Percentiles rank a stretch among this genome's conserved stretches.
Conservation (phyloP, 208 protist species). For the Angomonas deanei region DNA sequence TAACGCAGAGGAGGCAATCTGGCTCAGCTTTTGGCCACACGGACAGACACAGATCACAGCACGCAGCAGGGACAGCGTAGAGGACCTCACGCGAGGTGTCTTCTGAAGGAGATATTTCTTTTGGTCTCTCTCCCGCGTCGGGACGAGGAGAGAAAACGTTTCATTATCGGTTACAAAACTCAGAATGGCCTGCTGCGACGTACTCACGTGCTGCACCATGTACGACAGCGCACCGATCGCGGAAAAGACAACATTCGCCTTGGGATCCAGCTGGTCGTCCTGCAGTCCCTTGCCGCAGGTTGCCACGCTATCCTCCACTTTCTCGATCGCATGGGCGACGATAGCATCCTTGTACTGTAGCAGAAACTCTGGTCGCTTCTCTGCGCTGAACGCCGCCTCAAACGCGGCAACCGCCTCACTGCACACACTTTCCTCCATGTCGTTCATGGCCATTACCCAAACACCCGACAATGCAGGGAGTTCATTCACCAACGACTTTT, state of each 20-base stretch:
- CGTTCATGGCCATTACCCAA: constrained; percentile 81
- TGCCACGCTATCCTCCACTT: constrained; percentile 29
- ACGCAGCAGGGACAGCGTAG: constrained; percentile 66
- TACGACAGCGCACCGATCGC: constrained; percentile 66
- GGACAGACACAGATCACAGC: constrained; percentile 67
- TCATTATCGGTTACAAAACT: constrained; percentile 48
- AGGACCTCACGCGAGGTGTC: constrained; percentile 65
- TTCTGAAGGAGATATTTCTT: constrained; percentile 34
- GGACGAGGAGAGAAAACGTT: constrained; percentile 37
- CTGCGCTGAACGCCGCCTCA: constrained; percentile 42
- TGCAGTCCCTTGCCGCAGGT: constrained; percentile 22
- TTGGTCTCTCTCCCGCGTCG: constrained; percentile 13
- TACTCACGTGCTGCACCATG: constrained; percentile 71
- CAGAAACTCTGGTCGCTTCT: constrained; percentile 59
- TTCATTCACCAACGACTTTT: constrained; percentile 24
- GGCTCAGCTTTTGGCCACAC: constrained; percentile 42
- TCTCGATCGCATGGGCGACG: constrained; percentile 27
- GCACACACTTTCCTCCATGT: constrained; percentile 63
- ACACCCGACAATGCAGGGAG: constrained; percentile 46
- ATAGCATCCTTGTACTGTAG: constrained; percentile 55
- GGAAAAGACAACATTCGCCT: constrained; percentile 58
- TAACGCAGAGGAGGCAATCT: constrained; percentile 46
- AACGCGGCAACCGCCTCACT: constrained; percentile 51
- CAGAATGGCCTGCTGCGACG: constrained; percentile 45
- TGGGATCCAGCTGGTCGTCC: constrained; percentile 62